Base-by-base conservation (phyloP, 2,329 filamentous ascomycete species). In the Lomentospora prolificans region DNA sequence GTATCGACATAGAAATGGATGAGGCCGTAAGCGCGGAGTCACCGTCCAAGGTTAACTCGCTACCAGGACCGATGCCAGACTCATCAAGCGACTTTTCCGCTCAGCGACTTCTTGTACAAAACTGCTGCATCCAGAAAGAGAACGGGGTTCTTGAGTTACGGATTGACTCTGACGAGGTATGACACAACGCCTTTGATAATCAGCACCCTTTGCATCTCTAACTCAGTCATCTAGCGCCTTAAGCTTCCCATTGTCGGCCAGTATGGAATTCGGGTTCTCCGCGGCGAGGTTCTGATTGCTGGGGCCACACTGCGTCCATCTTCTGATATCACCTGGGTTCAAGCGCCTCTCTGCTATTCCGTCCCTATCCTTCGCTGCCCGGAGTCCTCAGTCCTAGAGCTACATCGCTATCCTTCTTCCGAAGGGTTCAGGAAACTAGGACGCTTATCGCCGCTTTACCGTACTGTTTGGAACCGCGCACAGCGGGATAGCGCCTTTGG, bases 321-420 rank as follows among this genome's bases (percentile, higher is more conserved):
- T 0, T 69, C 75, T 25, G 66, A 62, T 1, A 64, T 72, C 4
- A 72, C 78, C 60, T 83, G 79, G 73, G 74, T 89, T 14, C 82
- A 81, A 65, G 85, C 86, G 14, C 81, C 87, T 1, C 77, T 79
- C 44, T 88, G 84, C 36, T 82, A 89, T 64, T 82, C 87, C 1
- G 68, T 92, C 1, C 86, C 86, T 1, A 80, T 86, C 0, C 74
- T 92, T 31, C 71, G 80, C 50, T 82, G 77, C 46, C 63, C 70
- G 0, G 73, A 80, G 50, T 67, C 75, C 8, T 74, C 75, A 0
- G 67, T 64, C 1, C 65, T 88, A 1, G 78, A 86, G 57, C 67
- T 90, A 24, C 70, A 77, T 31, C 66, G 84, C 3, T 76, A 80
- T 53, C 75, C 78, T 1, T 73, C 70, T 7, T 70, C 76, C 2